phyloP scores from a whole-genome alignment of 2,329 filamentous ascomycete species.

The Cordyceps militaris region DNA sequence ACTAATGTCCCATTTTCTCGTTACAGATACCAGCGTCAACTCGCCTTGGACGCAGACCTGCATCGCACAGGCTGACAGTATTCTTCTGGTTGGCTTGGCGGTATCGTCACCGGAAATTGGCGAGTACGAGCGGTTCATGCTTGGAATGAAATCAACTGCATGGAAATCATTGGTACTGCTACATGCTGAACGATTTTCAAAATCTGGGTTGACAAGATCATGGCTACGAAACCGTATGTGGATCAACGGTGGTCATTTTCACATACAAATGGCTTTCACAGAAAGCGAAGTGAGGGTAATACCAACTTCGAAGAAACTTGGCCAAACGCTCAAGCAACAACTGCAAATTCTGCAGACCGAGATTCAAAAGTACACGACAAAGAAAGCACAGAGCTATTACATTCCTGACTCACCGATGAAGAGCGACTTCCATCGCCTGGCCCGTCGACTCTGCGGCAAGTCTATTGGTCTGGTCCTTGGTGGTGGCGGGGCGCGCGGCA shows the following conservation, averaged over 20 bases:
- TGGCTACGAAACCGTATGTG: conserved; percentile 92
- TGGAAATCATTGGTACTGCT: conserved; percentile 86
- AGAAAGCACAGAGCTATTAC: conserved; percentile 87
- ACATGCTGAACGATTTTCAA: conserved; percentile 81
- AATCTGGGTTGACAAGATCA: conserved; percentile 73
- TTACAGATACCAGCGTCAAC: conserved; percentile 83
- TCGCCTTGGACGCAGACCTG: conserved; percentile 98
- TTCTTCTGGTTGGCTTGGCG: conserved; percentile 83
- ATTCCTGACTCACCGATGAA: conserved; percentile 90
- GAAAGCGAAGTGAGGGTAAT: conserved; percentile 69
- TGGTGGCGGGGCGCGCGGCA: conserved; percentile 85
- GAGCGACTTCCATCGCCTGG: conserved; percentile 91
- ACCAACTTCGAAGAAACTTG: conserved; percentile 68
- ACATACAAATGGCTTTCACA: conserved; percentile 91
- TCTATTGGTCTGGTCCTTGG: conserved; percentile 91
- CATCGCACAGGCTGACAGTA: conserved; percentile 93
- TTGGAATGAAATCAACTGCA: conserved; percentile 95
- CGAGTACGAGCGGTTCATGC: conserved; percentile 91
- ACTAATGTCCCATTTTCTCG: conserved; percentile 7
- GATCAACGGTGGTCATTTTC: conserved; percentile 97
- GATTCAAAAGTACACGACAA: conserved; percentile 95
- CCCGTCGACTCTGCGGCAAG: conserved; percentile 83
- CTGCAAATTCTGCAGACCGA: conserved; percentile 94
- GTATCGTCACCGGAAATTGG: conserved; percentile 86
- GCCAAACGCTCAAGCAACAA: conserved; percentile 79